Conservation (phyloP, 768 basidiomycete genomes). For the Kwoniella dendrophila region DNA sequence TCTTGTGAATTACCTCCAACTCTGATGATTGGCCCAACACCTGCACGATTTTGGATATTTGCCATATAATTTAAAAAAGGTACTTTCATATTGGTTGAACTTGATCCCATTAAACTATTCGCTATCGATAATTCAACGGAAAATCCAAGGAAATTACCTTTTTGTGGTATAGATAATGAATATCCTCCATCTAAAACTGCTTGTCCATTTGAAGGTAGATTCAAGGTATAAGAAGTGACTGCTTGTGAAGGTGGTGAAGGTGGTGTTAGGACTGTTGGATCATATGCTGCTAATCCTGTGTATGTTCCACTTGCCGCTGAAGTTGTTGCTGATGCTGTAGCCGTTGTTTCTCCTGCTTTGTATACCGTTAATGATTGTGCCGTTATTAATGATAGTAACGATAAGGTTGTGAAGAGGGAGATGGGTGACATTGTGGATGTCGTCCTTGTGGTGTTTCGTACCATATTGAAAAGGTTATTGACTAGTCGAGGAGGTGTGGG, state of each 20-base stretch:
- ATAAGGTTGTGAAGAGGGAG: slow-evolving; percentile 10
- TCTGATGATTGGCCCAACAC: slow-evolving; percentile 65
- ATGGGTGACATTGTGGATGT: too few species aligned
- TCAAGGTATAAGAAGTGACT: slow-evolving; percentile 25
- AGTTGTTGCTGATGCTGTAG: slow-evolving; percentile 10
- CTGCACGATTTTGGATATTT: slow-evolving; percentile 68
- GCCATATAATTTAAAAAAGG: slow-evolving; percentile 78
- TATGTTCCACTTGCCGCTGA: slow-evolving; percentile 19
- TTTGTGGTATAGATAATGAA: slow-evolving; percentile 58
- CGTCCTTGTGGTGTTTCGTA: not conserved
- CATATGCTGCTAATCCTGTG: slow-evolving; percentile 34
- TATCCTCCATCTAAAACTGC: slow-evolving; percentile 19
- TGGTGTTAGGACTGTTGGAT: slow-evolving; percentile 30
- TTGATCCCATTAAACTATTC: slow-evolving; percentile 60
- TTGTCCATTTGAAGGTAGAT: slow-evolving; percentile 27
- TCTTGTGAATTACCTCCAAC: slow-evolving; percentile 84
- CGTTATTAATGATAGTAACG: slow-evolving; percentile 2
- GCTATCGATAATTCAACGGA: slow-evolving; percentile 76
- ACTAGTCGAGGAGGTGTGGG: not conserved
- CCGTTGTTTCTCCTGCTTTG: slow-evolving; percentile 11
- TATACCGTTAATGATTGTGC: slow-evolving; percentile 15
- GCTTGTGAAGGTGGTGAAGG: slow-evolving; percentile 34
- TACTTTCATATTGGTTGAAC: slow-evolving; percentile 62
- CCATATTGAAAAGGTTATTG: slow-evolving; percentile 4
- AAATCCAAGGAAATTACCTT: slow-evolving; percentile 72